Base-by-base conservation (phyloP, 192 early-diverging fungal species). In the Backusella liffmaniae region DNA sequence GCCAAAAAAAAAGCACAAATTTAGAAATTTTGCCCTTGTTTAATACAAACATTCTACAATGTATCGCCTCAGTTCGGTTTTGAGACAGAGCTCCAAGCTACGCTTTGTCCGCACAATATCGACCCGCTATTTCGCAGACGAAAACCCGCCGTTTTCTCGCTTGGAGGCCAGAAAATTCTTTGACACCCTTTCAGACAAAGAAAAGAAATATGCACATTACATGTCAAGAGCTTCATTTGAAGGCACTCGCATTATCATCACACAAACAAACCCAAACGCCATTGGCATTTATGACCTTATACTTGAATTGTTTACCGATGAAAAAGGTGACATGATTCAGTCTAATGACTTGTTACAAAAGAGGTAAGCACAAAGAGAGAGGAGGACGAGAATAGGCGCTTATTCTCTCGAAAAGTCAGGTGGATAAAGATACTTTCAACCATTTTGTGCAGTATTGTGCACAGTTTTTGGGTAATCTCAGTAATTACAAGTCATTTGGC, bases 401-500 rank as follows among this genome's bases (percentile, higher is more conserved):
- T 67, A n/a, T 66, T 36, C 18, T 21, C 51, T 34, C 37, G 46
- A 36, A 13, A 56, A 76, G 84, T 56, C 81, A 70, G 29, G 79
- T 90, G 3, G 73, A 76, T 10, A 79, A 84, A 34, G 89, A 87
- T 16, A 67, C 70, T 2, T 90, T 87, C 82, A 83, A 79, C 41
- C 51, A 77, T 65, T 84, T 90, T 67, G 15, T 90, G 0, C 85
- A 90, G 51, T 90, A 89, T 67, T 79, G 73, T 30, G 79, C 74
- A 3, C 84, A 85, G 26, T 84, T 87, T 39, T 41, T 88, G 30
- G 76, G 82, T 66, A 89, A 90, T 74, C 76, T 83, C 16, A 76
- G 83, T 46, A 90, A 90, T 73, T 89, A 90, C 84, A 86, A 87
- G 70, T 79, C 79, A 12, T 90, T 90, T 73, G 89, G 88, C 35